These are phyloP conservation scores for Lomentospora prolificans DNA, from an alignment of 2,329 filamentous ascomycete species.

Conservation along the genomic window DNA sequence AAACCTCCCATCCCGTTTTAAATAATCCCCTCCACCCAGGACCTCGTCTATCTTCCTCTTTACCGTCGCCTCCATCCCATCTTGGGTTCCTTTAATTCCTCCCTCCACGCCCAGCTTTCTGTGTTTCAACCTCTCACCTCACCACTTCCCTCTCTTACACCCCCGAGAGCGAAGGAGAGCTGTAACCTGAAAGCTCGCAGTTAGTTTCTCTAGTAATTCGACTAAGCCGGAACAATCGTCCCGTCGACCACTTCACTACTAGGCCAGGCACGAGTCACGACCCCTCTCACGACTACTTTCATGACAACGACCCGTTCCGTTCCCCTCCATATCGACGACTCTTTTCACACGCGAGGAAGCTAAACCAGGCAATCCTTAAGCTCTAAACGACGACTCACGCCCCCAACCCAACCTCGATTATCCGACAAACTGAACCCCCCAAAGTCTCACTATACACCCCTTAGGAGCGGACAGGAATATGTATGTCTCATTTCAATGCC, in stretches of 20 bases:
- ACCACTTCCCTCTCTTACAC: neutral
- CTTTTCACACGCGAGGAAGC: neutral
- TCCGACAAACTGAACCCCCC: neutral
- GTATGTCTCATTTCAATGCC: slow-evolving; percentile 7
- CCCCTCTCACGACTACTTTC: neutral
- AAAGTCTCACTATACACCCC: neutral
- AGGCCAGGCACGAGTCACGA: neutral
- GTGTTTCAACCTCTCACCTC: neutral
- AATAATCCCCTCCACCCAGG: neutral
- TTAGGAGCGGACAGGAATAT: neutral
- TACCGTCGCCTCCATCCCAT: neutral
- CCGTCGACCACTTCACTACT: neutral
- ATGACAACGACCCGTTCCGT: neutral
- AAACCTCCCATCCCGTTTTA: slow-evolving; percentile 1
- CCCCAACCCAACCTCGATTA: neutral
- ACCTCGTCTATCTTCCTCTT: neutral
- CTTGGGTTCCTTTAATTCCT: neutral
- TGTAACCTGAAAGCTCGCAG: neutral
- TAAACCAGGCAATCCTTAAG: neutral
- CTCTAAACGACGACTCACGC: neutral
- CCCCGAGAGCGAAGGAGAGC: neutral
- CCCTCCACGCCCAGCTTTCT: neutral
- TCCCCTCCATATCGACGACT: neutral
- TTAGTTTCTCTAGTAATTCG: neutral
- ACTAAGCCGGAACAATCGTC: neutral